These are phyloP conservation scores for Immersiporthe knoxdaviesiana DNA, from an alignment of 2,329 filamentous ascomycete genomes.

Conservation along the genomic window DNA sequence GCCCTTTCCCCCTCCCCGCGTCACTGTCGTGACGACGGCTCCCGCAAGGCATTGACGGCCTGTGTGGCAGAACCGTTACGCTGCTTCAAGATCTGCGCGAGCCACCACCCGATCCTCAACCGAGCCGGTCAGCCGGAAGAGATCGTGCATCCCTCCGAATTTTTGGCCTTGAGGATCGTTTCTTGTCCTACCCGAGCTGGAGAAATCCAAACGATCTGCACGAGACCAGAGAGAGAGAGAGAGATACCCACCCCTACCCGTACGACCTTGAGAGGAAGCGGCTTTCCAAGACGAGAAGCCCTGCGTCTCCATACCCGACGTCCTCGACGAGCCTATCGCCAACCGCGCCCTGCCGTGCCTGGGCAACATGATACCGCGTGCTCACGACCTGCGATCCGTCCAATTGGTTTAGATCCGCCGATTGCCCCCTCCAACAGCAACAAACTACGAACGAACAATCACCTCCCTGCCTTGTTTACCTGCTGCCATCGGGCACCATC, in stretches of 20 bases:
- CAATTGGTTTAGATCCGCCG: constrained; percentile 25
- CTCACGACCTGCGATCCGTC: constrained; percentile 16
- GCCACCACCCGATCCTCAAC: constrained; percentile 15
- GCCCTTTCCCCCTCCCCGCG: background rate
- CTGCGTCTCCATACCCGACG: constrained; percentile 7
- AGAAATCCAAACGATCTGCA: background rate
- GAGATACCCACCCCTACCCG: constrained; percentile 6
- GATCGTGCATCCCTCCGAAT: background rate
- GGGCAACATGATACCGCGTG: constrained; percentile 27
- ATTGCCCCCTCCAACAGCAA: background rate
- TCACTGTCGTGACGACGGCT: constrained; percentile 4
- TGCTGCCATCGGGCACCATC: background rate
- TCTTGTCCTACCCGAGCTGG: constrained; percentile 10
- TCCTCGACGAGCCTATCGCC: background rate
- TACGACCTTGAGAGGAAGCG: constrained; percentile 17
- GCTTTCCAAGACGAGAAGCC: constrained; percentile 14
- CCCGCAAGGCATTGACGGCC: constrained; percentile 21
- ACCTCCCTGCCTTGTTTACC: constrained; percentile 1
- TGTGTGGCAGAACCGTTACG: constrained; percentile 20
- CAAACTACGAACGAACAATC: constrained; percentile 2
- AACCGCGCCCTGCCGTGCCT: constrained; percentile 19
- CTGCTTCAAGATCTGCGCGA: constrained; percentile 22
- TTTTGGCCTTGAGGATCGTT: background rate
- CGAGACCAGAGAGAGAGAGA: constrained; percentile 7
- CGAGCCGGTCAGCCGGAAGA: background rate